Conservation (phyloP, 2,329 filamentous ascomycete genomes). For the Alternaria conjuncta region DNA sequence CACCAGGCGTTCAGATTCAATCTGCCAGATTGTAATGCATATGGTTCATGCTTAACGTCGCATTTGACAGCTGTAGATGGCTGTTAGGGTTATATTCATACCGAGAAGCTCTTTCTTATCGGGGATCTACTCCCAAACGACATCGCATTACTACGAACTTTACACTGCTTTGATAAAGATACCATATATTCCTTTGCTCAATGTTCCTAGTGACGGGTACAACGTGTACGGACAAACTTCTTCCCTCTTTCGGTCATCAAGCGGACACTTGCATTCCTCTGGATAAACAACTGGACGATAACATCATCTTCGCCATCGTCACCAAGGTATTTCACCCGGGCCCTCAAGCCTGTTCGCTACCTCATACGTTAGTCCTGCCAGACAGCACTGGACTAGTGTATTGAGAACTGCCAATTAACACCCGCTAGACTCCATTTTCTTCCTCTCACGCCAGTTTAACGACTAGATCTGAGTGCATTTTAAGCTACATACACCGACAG, state of each 20-base stretch:
- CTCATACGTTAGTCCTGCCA: background rate
- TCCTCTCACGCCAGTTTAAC: background rate
- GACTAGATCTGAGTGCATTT: background rate
- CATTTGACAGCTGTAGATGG: background rate
- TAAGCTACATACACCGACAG: background rate
- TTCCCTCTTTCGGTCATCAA: too few species aligned
- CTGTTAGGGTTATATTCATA: accelerated
- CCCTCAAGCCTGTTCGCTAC: background rate
- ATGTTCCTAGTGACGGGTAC: background rate
- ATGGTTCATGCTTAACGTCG: too few species aligned
- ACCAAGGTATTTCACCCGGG: background rate
- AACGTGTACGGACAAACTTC: background rate
- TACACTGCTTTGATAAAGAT: background rate
- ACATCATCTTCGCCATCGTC: background rate
- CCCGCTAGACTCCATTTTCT: background rate
- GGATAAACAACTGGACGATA: too few species aligned
- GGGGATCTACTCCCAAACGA: background rate
- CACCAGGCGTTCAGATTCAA: too few species aligned
- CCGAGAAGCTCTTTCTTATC: background rate
- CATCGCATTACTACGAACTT: background rate
- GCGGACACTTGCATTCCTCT: too few species aligned
- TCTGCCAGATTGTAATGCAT: too few species aligned
- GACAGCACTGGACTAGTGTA: too few species aligned
- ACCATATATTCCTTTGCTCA: background rate
- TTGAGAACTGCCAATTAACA: background rate